phyloP scores from a whole-genome alignment of 2,329 filamentous ascomycete species.

The Huntiella savannae region DNA sequence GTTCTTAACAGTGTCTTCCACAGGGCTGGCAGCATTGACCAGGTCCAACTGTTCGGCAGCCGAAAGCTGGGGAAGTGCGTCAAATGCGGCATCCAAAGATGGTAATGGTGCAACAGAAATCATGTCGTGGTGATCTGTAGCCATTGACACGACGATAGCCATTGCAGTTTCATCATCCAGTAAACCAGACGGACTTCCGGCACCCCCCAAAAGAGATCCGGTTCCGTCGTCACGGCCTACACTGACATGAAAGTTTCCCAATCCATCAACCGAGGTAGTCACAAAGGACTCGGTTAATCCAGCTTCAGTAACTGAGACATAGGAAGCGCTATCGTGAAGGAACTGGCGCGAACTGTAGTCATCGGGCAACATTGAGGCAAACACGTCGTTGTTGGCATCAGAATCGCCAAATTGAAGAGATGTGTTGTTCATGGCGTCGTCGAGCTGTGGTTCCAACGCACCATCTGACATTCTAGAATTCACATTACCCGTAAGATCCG shows the following conservation, averaged over 20 bases:
- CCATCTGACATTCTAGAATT: slow-evolving; percentile 6
- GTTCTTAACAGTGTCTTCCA: slow-evolving; percentile 1
- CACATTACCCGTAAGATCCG: slow-evolving; percentile 7
- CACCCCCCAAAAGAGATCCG: not conserved
- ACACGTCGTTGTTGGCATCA: slow-evolving; percentile 7
- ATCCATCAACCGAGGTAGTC: slow-evolving; percentile 25
- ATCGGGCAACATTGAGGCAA: slow-evolving; percentile 26
- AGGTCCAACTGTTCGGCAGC: slow-evolving; percentile 16
- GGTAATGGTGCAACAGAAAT: slow-evolving; percentile 9
- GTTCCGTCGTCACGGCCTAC: not conserved
- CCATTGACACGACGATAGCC: slow-evolving; percentile 8
- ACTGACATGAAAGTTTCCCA: slow-evolving; percentile 23
- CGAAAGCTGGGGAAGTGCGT: slow-evolving; percentile 7
- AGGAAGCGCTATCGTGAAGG: slow-evolving; percentile 26
- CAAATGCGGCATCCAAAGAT: slow-evolving; percentile 4
- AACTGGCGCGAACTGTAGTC: slow-evolving; percentile 32
- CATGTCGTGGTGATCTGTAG: slow-evolving; percentile 8
- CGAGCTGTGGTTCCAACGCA: slow-evolving; percentile 6
- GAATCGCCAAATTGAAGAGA: slow-evolving; percentile 13
- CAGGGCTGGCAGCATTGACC: slow-evolving; percentile 6
- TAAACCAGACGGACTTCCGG: slow-evolving; percentile 18
- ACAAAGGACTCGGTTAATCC: slow-evolving; percentile 21
- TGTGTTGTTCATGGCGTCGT: slow-evolving; percentile 5
- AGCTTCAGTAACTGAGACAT: slow-evolving; percentile 24
- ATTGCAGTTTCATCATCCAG: slow-evolving; percentile 13